Evolutionary conservation across 2,329 filamentous ascomycete genomes (phyloP).

Genomic region (Aurifilum marmelostoma): DNA sequence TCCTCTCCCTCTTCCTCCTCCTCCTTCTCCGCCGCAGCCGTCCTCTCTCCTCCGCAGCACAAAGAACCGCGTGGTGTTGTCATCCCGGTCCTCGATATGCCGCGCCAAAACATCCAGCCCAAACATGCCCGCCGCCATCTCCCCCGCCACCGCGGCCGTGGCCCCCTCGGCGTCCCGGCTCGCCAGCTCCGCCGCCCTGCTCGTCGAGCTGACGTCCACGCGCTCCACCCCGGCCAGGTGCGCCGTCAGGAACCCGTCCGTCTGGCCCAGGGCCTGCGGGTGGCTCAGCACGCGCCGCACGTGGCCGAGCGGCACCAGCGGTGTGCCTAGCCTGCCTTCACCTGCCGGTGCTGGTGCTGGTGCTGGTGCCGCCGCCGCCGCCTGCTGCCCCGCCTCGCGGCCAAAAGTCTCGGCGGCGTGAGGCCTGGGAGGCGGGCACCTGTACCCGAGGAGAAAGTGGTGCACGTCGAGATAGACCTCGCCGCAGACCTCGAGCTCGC

Average conservation of each 20-base stretch:
- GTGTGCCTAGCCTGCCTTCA: conserved; percentile 46
- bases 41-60: conserved; percentile 52
- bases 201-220: conserved; percentile 84
- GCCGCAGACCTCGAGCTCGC: conserved; percentile 74
- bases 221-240: conserved; percentile 76
- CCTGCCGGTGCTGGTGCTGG: not conserved
- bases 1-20: conserved; percentile 6
- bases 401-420: conserved; percentile 7
- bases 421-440: not conserved
- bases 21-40: not conserved
- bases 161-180: conserved; percentile 59
- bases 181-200: conserved; percentile 79
- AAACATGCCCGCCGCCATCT: conserved; percentile 70
- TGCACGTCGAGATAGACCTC: conserved; percentile 88
- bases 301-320: conserved; percentile 57
- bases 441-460: conserved; percentile 77
- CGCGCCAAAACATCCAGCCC: conserved; percentile 70
- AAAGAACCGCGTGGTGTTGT: conserved; percentile 82
- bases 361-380: conserved; percentile 38
- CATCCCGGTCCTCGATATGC: conserved; percentile 72
- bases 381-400: conserved; percentile 10
- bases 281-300: conserved; percentile 86
- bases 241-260: conserved; percentile 70
- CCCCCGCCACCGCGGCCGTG: conserved; percentile 78
- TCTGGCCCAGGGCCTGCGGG: conserved; percentile 95